Conservation (phyloP, 2,329 filamentous ascomycete species). For the Fusarium citri region DNA sequence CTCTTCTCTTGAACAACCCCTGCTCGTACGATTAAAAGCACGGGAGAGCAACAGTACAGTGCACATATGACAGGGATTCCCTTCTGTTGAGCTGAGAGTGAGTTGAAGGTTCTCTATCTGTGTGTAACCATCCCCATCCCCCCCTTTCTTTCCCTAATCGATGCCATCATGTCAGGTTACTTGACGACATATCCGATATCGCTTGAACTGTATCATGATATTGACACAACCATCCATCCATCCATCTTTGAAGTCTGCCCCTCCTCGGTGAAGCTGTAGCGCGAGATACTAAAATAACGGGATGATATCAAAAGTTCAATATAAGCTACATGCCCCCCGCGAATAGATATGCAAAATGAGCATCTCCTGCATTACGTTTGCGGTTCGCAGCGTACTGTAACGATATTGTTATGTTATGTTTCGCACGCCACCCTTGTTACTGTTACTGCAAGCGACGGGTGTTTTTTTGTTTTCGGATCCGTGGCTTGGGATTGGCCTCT, state of each 20-base stretch:
- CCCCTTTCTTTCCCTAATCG: neutral
- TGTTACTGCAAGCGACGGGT: neutral
- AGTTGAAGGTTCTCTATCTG: neutral
- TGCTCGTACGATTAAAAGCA: slow-evolving; percentile 29
- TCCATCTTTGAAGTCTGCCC: slow-evolving; percentile 8
- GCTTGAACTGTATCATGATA: slow-evolving; percentile 1
- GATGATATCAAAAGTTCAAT: slow-evolving; percentile 25
- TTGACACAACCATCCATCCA: slow-evolving; percentile 24
- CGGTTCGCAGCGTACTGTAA: slow-evolving; percentile 10
- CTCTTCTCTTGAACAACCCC: slow-evolving; percentile 3
- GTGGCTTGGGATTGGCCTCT: neutral
- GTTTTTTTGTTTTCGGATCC: slow-evolving; percentile 1
- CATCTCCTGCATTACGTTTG: slow-evolving; percentile 34
- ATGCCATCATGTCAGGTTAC: slow-evolving; percentile 10
- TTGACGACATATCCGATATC: slow-evolving; percentile 18
- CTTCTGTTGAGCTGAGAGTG: neutral
- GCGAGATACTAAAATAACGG: slow-evolving; percentile 24
- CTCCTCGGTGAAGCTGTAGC: slow-evolving; percentile 10
- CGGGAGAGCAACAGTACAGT: slow-evolving; percentile 25
- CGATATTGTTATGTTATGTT: neutral
- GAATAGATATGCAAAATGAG: slow-evolving; percentile 17
- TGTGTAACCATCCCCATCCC: slow-evolving; percentile 15
- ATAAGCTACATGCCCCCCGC: slow-evolving; percentile 25
- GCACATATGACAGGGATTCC: slow-evolving; percentile 1
- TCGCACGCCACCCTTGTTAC: slow-evolving; percentile 20